Evolutionary conservation across 768 basidiomycete genomes (phyloP).

Genomic region (Leccinum uliginosum): DNA sequence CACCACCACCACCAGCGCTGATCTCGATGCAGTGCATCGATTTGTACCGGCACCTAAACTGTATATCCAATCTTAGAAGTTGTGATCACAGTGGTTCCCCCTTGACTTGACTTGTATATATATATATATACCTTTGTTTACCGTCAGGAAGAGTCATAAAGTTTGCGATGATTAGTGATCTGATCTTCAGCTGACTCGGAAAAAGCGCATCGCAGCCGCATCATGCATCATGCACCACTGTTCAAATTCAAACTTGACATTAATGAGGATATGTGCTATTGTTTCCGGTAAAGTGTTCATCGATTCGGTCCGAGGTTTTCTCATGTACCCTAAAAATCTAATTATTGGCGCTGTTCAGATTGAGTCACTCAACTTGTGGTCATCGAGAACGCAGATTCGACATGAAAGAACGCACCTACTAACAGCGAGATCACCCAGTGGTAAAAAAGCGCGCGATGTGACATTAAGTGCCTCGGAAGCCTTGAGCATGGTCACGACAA

Average conservation of each 20-base stretch:
- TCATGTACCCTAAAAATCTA: background rate
- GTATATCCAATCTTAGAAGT: constrained; percentile 6
- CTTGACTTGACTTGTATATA: background rate
- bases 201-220: background rate
- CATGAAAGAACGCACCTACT: background rate
- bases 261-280: background rate
- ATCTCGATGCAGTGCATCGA: background rate
- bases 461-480: background rate
- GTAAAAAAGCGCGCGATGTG: no score
- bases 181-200: background rate
- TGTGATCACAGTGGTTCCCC: background rate
- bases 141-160: background rate
- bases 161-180: background rate
- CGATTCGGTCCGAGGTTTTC: background rate
- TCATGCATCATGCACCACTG: background rate
- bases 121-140: background rate
- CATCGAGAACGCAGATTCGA: background rate
- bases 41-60: constrained; percentile 1
- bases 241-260: background rate
- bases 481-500: no score
- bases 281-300: background rate
- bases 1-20: background rate
- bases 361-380: background rate
- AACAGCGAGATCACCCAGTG: background rate
- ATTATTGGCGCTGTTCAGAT: background rate